Evolutionary conservation across 2,329 filamentous ascomycete genomes (phyloP), one percentile per base, ranked within the genome.

Genomic region (Trichoderma endophyticum): DNA sequence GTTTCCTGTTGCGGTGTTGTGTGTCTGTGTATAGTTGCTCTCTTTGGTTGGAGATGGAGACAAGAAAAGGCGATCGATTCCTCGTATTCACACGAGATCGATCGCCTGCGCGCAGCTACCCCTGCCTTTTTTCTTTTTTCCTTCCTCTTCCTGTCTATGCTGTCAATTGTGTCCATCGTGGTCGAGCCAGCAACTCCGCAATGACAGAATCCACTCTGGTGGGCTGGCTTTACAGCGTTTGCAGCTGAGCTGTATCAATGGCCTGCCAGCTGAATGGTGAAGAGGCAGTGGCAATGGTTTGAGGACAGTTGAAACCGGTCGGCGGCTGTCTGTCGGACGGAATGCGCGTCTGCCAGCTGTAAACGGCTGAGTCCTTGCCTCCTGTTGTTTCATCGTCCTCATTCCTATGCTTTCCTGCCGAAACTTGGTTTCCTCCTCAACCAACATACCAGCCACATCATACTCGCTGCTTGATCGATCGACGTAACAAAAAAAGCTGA

Each of bases 301-400:
- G 30, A 61, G 15, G 36, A 48, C n/a, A 18, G 39, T 21, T 39
- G 36, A 69, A 69, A 60, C 56, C 36, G 34, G 28, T 60, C 18
- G 18, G 6, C 57, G 56, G 66, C 36, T 30, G 56, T 24, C 39
- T 18, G 66, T n/a, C 56, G 57, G 56, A 30, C 56, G 15, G 39
- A 39, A 61, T 57, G 66, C 56, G 56, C 34, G 66, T 30, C 54
- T 69, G 66, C 56, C 56, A 69, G 56, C 66, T 61, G 66, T 26
- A 34, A 51, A 51, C 66, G 56, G 54, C 66, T n/a, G 3, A 34
- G 30, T 34, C 56, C 43, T 69, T 69, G 4, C n/a, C 30, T 63
- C 28, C 39, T 63, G 15, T 54, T 62, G 56, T 70, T 59, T 70
- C 30, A 43, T 65, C 26, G 30, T 51, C 28, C 15, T 56, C 28